Evolutionary conservation across 2,329 filamentous ascomycete genomes (phyloP).

Genomic region (Botrytis paeoniae): DNA sequence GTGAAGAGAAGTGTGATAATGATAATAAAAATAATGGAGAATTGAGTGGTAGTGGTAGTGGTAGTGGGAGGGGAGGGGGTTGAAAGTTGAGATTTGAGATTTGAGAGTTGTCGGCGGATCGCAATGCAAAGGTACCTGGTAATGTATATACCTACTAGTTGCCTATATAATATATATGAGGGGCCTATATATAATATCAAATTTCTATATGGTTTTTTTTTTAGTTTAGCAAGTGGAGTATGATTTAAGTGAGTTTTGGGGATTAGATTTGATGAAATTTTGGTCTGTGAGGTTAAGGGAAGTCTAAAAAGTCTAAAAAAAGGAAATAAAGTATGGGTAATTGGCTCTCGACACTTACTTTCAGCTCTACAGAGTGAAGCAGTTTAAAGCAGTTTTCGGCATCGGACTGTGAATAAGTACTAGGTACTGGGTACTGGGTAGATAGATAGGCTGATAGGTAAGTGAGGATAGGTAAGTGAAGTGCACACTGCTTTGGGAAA

Average conservation of each 20-base stretch:
- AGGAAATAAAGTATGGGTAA: not conserved
- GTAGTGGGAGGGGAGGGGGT: not conserved
- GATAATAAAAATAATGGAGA: not conserved
- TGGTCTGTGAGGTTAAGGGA: not conserved
- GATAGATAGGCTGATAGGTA: not conserved
- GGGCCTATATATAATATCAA: not conserved
- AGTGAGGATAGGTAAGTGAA: not conserved
- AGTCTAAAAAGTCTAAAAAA: not conserved
- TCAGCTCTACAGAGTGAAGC: not conserved
- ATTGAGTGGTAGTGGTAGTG: not conserved
- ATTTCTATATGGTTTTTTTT: not conserved
- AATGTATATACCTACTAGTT: not conserved
- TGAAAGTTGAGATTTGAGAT: not conserved
- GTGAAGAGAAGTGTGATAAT: not conserved
- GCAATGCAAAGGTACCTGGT: not conserved
- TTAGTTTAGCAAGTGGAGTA: slow-evolving; percentile 5
- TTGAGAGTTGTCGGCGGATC: not conserved
- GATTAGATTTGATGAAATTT: not conserved
- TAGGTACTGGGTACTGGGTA: too few relatives aligned
- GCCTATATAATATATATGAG: not conserved
- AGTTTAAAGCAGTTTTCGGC: not conserved
- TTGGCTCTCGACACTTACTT: not conserved
- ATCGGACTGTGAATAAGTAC: not conserved
- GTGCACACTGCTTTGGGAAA: not conserved
- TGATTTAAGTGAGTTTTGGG: not conserved